Conservation (phyloP, 1,284 basidiomycete genomes). For the Cutaneotrichosporon mucoides region DNA sequence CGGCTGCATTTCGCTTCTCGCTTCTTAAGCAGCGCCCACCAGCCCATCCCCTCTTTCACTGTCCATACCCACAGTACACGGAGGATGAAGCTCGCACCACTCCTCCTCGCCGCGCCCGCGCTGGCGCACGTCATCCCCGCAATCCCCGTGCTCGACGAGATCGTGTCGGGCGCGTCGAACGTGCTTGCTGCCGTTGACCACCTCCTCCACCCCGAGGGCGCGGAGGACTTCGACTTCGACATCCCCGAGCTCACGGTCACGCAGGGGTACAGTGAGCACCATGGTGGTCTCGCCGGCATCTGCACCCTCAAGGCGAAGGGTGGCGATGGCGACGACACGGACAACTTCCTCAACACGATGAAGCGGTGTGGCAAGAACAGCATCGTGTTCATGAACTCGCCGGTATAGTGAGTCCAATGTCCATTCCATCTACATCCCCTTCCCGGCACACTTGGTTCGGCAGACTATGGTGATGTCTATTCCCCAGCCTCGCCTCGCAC, state of each 20-base stretch:
- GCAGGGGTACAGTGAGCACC: background rate
- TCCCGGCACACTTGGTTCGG: no score
- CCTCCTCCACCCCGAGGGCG: background rate
- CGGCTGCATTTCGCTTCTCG: no score
- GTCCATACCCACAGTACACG: no score
- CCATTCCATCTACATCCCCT: no score
- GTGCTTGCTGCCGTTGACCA: background rate
- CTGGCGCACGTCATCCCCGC: background rate
- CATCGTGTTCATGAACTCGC: constrained; percentile 44
- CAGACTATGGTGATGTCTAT: no score
- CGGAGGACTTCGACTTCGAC: background rate
- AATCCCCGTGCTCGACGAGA: background rate
- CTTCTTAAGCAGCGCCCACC: no score
- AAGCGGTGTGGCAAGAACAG: constrained; percentile 57
- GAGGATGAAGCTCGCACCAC: constrained; percentile 2
- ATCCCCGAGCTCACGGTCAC: constrained; percentile 3
- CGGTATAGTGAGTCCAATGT: constrained; percentile 27
- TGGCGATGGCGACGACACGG: constrained; percentile 51
- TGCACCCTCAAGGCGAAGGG: constrained; percentile 52
- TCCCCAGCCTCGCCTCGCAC: no score
- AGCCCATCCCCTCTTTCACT: no score
- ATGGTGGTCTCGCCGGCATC: background rate
- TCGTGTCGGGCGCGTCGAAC: background rate
- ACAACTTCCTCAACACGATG: constrained; percentile 55
- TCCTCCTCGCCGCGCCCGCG: background rate